Conservation (phyloP, 129 eudicot species). For the Tagetes patula region DNA sequence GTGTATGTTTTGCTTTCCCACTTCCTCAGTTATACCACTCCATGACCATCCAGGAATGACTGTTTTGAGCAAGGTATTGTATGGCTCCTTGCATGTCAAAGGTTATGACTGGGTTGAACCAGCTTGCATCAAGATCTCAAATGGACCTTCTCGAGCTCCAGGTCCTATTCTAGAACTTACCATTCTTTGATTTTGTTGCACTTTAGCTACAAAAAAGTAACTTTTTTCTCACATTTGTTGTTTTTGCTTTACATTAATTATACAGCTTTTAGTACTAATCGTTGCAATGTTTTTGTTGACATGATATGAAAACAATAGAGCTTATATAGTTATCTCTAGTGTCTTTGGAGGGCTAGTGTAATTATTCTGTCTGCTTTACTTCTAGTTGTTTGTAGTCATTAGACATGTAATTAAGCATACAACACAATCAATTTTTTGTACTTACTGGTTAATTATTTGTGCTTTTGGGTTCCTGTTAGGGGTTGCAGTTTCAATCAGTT, state of each 20-base stretch:
- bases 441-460: background rate
- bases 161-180: slow-evolving; percentile 42
- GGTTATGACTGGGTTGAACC: slow-evolving; percentile 99
- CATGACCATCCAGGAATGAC: slow-evolving; percentile 98
- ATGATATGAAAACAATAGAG: background rate
- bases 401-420: slow-evolving; percentile 2
- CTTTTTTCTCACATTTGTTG: background rate
- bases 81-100: slow-evolving; percentile 96
- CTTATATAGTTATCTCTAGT: background rate
- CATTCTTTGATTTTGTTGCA: background rate
- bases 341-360: background rate
- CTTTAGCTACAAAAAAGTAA: background rate
- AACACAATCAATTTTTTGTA: background rate
- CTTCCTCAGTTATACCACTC: slow-evolving; percentile 91
- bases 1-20: slow-evolving; percentile 95
- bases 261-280: slow-evolving; percentile 13
- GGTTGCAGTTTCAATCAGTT: background rate
- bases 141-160: slow-evolving; percentile 42
- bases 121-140: slow-evolving; percentile 41
- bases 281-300: background rate
- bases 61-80: slow-evolving; percentile 83
- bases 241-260: background rate
- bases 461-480: background rate
- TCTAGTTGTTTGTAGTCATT: slow-evolving; percentile 1
- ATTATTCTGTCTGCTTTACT: background rate